A percentile compares a stretch with the other conserved stretches of the same genome.
Evolutionary conservation across 208 protist genomes (phyloP).

Genomic region (Histomonas meleagridis): DNA sequence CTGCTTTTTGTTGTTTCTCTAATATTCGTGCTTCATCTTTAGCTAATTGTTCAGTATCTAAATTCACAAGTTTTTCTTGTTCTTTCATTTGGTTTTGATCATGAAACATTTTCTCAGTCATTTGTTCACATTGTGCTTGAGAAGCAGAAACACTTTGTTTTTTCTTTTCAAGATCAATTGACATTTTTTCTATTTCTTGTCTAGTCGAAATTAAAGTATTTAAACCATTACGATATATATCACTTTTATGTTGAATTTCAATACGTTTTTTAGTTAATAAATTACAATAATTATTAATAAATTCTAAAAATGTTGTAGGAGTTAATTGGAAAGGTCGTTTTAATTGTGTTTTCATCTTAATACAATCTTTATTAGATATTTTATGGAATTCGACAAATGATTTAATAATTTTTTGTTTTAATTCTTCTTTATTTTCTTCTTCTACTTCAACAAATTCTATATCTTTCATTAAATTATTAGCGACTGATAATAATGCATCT

Average conservation of each 20-base stretch:
- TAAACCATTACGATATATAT: slow-evolving; percentile 60
- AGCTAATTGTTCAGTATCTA: slow-evolving; percentile 52
- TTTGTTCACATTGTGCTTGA: slow-evolving; percentile 81
- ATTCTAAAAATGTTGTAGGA: slow-evolving; percentile 86
- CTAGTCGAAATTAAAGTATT: slow-evolving; percentile 58
- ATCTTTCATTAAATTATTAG: slow-evolving; percentile 67
- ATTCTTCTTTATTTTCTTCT: slow-evolving; percentile 44
- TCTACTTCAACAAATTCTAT: slow-evolving; percentile 53
- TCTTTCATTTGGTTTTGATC: slow-evolving; percentile 82
- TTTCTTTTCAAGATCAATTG: slow-evolving; percentile 59
- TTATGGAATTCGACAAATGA: slow-evolving; percentile 78
- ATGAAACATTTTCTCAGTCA: slow-evolving; percentile 76
- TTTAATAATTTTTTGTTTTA: slow-evolving; percentile 63
- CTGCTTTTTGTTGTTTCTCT: slow-evolving; percentile 74
- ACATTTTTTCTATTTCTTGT: slow-evolving; percentile 59
- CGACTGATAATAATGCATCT: slow-evolving; percentile 80
- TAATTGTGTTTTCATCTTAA: slow-evolving; percentile 73
- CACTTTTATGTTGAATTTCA: slow-evolving; percentile 56
- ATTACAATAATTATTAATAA: slow-evolving; percentile 77
- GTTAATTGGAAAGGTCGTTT: slow-evolving; percentile 87
- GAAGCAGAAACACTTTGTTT: slow-evolving; percentile 56
- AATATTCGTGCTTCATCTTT: slow-evolving; percentile 69
- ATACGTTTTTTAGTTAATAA: slow-evolving; percentile 75
- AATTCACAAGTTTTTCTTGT: slow-evolving; percentile 71
- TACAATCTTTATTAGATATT: slow-evolving; percentile 65